Percentiles rank a stretch among this genome's conserved stretches.
These are phyloP conservation scores for Leccinum truebloodii DNA, from an alignment of 768 basidiomycete genomes.

Conservation along the genomic window DNA sequence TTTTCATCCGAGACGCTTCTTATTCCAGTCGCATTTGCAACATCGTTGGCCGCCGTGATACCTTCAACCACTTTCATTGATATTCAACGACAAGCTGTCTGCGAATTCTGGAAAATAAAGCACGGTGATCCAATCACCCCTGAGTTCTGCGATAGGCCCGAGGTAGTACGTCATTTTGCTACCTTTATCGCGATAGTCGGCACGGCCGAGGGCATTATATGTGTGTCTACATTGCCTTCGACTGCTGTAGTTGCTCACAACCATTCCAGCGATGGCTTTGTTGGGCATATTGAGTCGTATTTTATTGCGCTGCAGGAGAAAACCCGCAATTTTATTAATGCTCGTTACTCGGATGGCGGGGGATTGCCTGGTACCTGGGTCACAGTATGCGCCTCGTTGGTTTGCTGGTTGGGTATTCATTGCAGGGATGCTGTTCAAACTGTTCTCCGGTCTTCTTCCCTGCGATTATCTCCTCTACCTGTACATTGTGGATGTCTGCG, in stretches of 20 bases:
- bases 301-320: slow-evolving; percentile 31
- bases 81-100: slow-evolving; percentile 27
- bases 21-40: slow-evolving; percentile 29
- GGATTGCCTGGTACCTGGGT: slow-evolving; percentile 15
- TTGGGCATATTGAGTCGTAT: slow-evolving; percentile 26
- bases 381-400: slow-evolving; percentile 17
- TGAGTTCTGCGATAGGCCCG: slow-evolving; percentile 22
- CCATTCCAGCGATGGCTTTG: slow-evolving; percentile 21
- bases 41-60: slow-evolving; percentile 22
- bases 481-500: slow-evolving; percentile 32
- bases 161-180: slow-evolving; percentile 25
- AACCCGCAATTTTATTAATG: slow-evolving; percentile 17
- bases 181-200: slow-evolving; percentile 18
- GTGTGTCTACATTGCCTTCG: slow-evolving; percentile 16
- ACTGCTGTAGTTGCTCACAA: not conserved
- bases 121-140: slow-evolving; percentile 11
- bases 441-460: slow-evolving; percentile 14
- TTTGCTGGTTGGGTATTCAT: slow-evolving; percentile 16
- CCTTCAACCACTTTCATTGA: slow-evolving; percentile 28
- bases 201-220: slow-evolving; percentile 17
- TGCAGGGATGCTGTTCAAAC: slow-evolving; percentile 16
- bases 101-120: slow-evolving; percentile 23
- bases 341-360: slow-evolving; percentile 10
- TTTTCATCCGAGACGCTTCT: slow-evolving; percentile 23
- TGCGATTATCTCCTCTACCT: slow-evolving; percentile 25